phyloP scores from a whole-genome alignment of 352 stramenopile genomes.

The Pilasporangium apinafurcum region DNA sequence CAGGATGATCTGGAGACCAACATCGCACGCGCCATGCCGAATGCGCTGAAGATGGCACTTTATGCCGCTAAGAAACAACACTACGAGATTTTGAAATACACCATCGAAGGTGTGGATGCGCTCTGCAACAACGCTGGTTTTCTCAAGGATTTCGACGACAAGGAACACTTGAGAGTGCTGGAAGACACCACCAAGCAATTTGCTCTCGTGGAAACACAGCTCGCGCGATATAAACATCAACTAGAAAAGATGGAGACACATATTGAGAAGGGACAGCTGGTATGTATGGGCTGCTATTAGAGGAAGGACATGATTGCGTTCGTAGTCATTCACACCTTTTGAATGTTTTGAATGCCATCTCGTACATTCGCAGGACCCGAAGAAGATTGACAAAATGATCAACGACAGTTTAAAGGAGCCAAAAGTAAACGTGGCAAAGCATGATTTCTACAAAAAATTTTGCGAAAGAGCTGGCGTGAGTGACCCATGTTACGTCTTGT shows the following conservation, averaged over 20 bases:
- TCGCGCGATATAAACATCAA: constrained; percentile 61
- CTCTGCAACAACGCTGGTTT: constrained; percentile 59
- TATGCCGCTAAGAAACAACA: constrained; percentile 71
- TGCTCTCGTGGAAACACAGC: constrained; percentile 50
- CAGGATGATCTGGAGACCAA: constrained; percentile 48
- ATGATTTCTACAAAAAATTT: constrained; percentile 79
- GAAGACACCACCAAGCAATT: constrained; percentile 72
- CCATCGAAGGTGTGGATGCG: constrained; percentile 60
- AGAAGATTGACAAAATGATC: constrained; percentile 60
- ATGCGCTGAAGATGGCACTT: constrained; percentile 69
- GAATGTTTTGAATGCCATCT: not conserved
- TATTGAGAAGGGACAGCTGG: constrained; percentile 42
- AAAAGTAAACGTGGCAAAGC: constrained; percentile 45
- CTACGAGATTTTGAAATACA: constrained; percentile 68
- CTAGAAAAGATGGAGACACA: constrained; percentile 53
- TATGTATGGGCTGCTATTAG: constrained; percentile 4
- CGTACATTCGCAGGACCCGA: constrained; percentile 16
- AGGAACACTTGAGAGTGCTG: constrained; percentile 41
- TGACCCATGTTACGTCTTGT: not conserved
- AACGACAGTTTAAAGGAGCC: constrained; percentile 41
- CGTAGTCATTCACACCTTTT: not conserved
- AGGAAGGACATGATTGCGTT: not conserved
- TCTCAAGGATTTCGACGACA: constrained; percentile 56
- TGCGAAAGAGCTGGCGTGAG: constrained; percentile 64
- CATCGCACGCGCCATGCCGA: constrained; percentile 56